These are phyloP conservation scores for Backusella australiensis DNA, from an alignment of 192 early-diverging fungal species.

Conservation along the genomic window DNA sequence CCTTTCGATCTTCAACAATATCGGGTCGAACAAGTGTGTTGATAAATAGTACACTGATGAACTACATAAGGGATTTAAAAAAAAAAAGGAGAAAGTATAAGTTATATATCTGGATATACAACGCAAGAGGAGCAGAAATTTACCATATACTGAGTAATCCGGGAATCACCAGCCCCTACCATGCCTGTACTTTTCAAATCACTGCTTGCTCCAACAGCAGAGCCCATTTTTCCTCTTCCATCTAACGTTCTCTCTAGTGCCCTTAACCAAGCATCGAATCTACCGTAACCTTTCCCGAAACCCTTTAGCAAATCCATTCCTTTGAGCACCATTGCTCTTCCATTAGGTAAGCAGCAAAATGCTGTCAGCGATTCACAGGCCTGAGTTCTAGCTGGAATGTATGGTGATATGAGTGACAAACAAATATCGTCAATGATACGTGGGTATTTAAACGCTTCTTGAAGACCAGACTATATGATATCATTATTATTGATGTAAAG, in stretches of 20 bases:
- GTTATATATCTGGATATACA: not conserved
- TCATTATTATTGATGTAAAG: not conserved
- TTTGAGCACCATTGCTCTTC: slow-evolving; percentile 67
- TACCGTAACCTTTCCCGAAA: slow-evolving; percentile 33
- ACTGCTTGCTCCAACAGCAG: slow-evolving; percentile 69
- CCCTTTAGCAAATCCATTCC: slow-evolving; percentile 70
- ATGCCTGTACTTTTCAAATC: slow-evolving; percentile 62
- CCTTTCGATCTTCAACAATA: slow-evolving; percentile 59
- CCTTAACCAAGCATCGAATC: slow-evolving; percentile 66
- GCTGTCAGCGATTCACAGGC: slow-evolving; percentile 72
- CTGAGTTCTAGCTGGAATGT: slow-evolving; percentile 62
- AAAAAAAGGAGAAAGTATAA: not conserved
- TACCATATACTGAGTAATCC: slow-evolving; percentile 65
- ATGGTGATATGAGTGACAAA: slow-evolving; percentile 73
- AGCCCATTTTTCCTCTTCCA: slow-evolving; percentile 73
- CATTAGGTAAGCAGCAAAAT: slow-evolving; percentile 71
- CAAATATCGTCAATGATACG: slow-evolving; percentile 63
- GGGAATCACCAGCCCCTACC: slow-evolving; percentile 38
- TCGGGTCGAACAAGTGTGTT: slow-evolving; percentile 70
- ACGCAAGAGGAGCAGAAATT: slow-evolving; percentile 24
- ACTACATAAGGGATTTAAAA: slow-evolving; percentile 25
- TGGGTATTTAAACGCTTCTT: slow-evolving; percentile 67
- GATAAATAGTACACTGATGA: slow-evolving; percentile 71
- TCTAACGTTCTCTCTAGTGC: slow-evolving; percentile 65
- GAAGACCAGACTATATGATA: slow-evolving; percentile 57